Percentiles rank a stretch among this genome's conserved stretches.
Conservation (phyloP, 805 yeast species). For the Candida wancherniae region DNA sequence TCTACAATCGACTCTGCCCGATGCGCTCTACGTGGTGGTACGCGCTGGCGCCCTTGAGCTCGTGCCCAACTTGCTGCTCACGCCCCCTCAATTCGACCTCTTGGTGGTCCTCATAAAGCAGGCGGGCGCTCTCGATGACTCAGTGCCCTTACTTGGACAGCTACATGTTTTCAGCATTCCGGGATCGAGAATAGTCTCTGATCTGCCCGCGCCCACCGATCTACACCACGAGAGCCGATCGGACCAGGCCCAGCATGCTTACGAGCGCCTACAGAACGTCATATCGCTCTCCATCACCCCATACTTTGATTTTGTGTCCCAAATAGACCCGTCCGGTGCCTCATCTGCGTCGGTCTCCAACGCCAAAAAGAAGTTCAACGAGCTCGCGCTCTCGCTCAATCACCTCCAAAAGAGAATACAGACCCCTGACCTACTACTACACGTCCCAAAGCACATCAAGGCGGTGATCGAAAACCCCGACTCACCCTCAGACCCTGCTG, state of each 20-base stretch:
- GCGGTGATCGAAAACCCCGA: constrained; percentile 20
- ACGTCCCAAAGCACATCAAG: constrained; percentile 48
- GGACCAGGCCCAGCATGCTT: constrained; percentile 20
- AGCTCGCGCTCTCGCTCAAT: constrained; percentile 60
- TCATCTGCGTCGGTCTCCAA: constrained; percentile 7
- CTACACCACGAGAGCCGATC: constrained; percentile 1
- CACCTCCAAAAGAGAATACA: constrained; percentile 65
- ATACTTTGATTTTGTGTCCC: constrained; percentile 51
- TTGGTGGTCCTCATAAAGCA: constrained; percentile 11
- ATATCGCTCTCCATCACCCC: constrained; percentile 64
- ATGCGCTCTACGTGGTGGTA: constrained; percentile 13
- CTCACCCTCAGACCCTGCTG: constrained; percentile 22
- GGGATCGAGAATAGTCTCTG: neutral
- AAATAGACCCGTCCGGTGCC: constrained; percentile 6
- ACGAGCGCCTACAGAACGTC: constrained; percentile 54
- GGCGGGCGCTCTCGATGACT: constrained; percentile 6
- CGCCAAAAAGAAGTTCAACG: constrained; percentile 57
- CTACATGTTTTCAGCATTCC: constrained; percentile 16
- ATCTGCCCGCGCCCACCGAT: no score
- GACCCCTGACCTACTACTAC: constrained; percentile 55
- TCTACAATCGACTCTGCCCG: constrained; percentile 6
- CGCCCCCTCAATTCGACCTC: constrained; percentile 4
- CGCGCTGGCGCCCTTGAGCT: constrained; percentile 3
- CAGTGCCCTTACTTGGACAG: constrained; percentile 9
- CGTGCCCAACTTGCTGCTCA: constrained; percentile 4